Evolutionary conservation across 768 basidiomycete species (phyloP), one percentile per base, ranked within the genome.

Genomic region (Plicaturopsis crispa): DNA sequence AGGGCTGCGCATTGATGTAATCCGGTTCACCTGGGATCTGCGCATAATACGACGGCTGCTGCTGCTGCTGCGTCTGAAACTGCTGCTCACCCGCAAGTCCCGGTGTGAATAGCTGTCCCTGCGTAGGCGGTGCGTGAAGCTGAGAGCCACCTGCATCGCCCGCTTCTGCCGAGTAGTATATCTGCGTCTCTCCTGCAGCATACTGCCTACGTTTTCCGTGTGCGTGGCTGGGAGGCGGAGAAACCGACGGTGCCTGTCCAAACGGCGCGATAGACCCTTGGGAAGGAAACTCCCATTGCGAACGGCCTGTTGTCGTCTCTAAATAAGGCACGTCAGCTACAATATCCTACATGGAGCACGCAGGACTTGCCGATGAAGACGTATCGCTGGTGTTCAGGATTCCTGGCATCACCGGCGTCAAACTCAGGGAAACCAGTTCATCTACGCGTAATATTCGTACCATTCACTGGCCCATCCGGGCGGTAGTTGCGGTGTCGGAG

Each of bases 391-490:
- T 84, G 71, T 43, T 70, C 70, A 37, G 68, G 64, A 59, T 93
- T 87, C 91, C 90, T 92, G 55, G 30, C 43, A 43, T 39, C 36
- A 39, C 43, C 36, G 24, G 35, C 38, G 33, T 40, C 46, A 33
- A 37, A 22, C 11, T 38, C 32, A 33, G 16, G 17, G 33, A 18
- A 35, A 24, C 21, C 16, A 2, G 13, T 40, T 31, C 2, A 32
- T 24, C 33, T 1, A 13, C 36, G 59, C n/a, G n/a, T n/a, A n/a
- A n/a, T n/a, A n/a, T n/a, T n/a, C 68, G 48, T 56, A 89, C 93
- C 93, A 96, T 72, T 93, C 84, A 55, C 89, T 86, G 46, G 74
- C 70, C 93, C 93, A 96, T 30, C 92, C 93, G 46, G 83, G 84
- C 42, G 93, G 93, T 26, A 96, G 63, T 58, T 87, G 78, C 54